Base-by-base conservation (phyloP, 495 filamentous ascomycete genomes). In the Chaetomidium leptoderma region DNA sequence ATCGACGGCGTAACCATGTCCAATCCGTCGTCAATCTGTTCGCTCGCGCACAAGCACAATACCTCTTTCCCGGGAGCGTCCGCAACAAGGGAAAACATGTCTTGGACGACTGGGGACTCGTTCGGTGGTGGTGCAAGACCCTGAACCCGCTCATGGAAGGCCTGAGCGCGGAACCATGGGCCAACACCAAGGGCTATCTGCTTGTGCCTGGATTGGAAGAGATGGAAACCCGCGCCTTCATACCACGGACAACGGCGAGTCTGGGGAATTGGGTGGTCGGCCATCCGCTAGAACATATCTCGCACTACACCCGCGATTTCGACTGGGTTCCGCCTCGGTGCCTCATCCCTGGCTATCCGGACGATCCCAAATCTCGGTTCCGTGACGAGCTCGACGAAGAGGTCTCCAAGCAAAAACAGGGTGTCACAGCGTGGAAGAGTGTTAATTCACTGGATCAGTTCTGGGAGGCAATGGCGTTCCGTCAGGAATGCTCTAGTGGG, bases 401-500 rank as follows among this genome's bases (percentile, higher is more conserved):
- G 44, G 72, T 76, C 26, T 65, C 72, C 19, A 75, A 76, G 35
- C 64, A 68, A 43, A 73, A 73, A 50, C 59, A 74, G 5, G 66
- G 69, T 19, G 77, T 78, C 14, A 90, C 87, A 0, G 74, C 81
- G 49, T 99, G 93, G 93, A 86, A 82, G 63, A 91, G 86, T 62
- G 86, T 96, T 17, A 83, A 76, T 61, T 87, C 86, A 0, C 70
- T 97, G 30, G 90, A 92, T 30, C 86, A 92, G 61, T 99, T 99
- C 70, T 99, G 93, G 93, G 93, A 99, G 55, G 86, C 93, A 83
- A 97, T 99, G 93, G 86, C 91, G 14, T 97, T 90, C 66, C 78
- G 93, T 29, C 93, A 97, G 68, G 93, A 99, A 70, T 99, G 93
- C 66, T 92, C 91, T 24, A 86, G 90, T 14, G 93, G 93, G 3